These are phyloP conservation scores for Xylariaceae sp. DNA, from an alignment of 2,329 filamentous ascomycete species.

Conservation along the genomic window DNA sequence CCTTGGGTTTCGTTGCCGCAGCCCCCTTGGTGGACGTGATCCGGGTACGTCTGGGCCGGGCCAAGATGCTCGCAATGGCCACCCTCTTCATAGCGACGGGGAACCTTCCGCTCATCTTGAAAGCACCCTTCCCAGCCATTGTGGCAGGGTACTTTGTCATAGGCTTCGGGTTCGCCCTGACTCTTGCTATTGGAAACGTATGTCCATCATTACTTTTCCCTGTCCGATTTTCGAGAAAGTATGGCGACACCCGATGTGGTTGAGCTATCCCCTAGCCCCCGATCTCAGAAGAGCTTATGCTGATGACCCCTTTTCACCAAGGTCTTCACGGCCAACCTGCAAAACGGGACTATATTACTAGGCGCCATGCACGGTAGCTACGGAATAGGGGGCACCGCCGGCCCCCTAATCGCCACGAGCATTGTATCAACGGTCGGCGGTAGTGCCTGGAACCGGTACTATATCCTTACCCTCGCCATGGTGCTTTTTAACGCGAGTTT, in stretches of 20 bases:
- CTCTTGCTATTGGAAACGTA: conserved; percentile 53
- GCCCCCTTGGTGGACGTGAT: conserved; percentile 64
- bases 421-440: conserved; percentile 54
- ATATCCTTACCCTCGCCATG: conserved; percentile 58
- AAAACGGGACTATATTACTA: conserved; percentile 48
- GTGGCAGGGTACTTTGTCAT: conserved; percentile 65
- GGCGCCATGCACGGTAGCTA: conserved; percentile 64
- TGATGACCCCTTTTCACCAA: neutral
- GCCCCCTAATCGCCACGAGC: conserved; percentile 68
- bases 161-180: conserved; percentile 52
- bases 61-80: conserved; percentile 55
- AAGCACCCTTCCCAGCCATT: conserved; percentile 64
- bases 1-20: conserved; percentile 67
- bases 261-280: neutral
- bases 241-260: neutral
- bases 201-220: neutral
- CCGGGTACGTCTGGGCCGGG: conserved; percentile 57
- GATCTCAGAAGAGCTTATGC: neutral
- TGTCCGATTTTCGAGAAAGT: neutral
- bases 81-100: conserved; percentile 52
- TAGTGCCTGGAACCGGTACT: conserved; percentile 63
- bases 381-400: conserved; percentile 59
- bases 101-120: conserved; percentile 59
- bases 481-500: conserved; percentile 51
- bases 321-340: conserved; percentile 49